These are phyloP conservation scores for Colletotrichum zoysiae DNA, from an alignment of 2,329 filamentous ascomycete species.

Conservation along the genomic window DNA sequence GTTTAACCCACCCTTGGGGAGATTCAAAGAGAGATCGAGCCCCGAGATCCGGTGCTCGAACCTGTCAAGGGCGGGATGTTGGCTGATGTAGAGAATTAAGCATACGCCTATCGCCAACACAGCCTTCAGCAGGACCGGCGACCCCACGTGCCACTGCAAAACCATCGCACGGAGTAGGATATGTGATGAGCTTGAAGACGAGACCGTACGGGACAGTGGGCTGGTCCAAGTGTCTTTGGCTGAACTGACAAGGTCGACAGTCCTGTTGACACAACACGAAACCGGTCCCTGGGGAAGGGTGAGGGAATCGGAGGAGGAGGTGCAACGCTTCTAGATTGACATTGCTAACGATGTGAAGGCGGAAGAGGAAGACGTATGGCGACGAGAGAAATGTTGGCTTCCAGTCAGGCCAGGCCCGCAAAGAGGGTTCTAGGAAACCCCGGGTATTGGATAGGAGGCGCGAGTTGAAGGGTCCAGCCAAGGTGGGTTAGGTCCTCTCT, in stretches of 20 bases:
- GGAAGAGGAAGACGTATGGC: not conserved
- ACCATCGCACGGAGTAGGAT: slow-evolving; percentile 18
- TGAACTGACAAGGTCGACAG: not conserved
- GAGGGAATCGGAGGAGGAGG: not conserved
- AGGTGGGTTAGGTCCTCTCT: not conserved
- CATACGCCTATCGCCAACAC: slow-evolving; percentile 21
- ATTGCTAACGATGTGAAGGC: not conserved
- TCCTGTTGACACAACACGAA: not conserved
- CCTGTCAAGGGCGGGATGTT: slow-evolving; percentile 38
- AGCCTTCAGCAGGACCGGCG: slow-evolving; percentile 24
- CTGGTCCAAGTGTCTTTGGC: not conserved
- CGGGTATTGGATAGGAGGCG: not conserved
- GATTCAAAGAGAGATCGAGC: slow-evolving; percentile 25
- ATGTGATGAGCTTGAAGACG: not conserved
- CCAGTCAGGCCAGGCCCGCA: not conserved
- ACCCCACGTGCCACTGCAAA: slow-evolving; percentile 30
- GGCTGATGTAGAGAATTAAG: slow-evolving; percentile 31
- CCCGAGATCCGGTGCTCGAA: slow-evolving; percentile 37
- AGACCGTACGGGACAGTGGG: not conserved
- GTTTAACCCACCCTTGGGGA: slow-evolving; percentile 29
- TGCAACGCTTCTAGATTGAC: not conserved
- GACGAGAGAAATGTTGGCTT: not conserved
- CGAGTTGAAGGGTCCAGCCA: not conserved
- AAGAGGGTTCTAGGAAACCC: not conserved
- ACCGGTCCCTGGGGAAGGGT: not conserved